Conservation (phyloP, 2,329 filamentous ascomycete genomes). For the Kalmusia sp. region DNA sequence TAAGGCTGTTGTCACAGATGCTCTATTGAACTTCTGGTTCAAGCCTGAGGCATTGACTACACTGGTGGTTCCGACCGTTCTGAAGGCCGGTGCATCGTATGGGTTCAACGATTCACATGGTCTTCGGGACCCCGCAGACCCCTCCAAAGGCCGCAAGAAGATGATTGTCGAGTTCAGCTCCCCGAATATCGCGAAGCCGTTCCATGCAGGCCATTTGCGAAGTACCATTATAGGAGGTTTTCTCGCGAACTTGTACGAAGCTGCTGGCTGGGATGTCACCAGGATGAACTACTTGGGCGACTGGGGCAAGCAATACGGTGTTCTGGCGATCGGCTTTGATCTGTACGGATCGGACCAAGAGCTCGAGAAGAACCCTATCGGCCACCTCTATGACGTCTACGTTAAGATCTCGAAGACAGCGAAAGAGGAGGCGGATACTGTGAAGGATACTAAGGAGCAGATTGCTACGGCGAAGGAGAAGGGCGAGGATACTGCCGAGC, state of each 20-base stretch:
- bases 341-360: conserved; percentile 77
- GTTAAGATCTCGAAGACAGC: conserved; percentile 74
- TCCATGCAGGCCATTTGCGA: conserved; percentile 76
- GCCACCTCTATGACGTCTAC: conserved; percentile 83
- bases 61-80: conserved; percentile 73
- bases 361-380: conserved; percentile 75
- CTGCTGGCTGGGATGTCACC: conserved; percentile 73
- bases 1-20: conserved; percentile 70
- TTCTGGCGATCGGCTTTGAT: conserved; percentile 76
- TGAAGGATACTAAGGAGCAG: conserved; percentile 62
- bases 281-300: conserved; percentile 80
- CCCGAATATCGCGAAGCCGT: conserved; percentile 86
- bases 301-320: conserved; percentile 78
- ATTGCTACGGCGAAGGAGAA: conserved; percentile 45
- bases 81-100: conserved; percentile 66
- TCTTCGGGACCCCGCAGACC: conserved; percentile 67
- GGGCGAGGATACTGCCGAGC: conserved; percentile 50
- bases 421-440: conserved; percentile 69
- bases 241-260: conserved; percentile 72
- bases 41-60: conserved; percentile 70
- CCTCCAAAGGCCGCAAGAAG: conserved; percentile 67
- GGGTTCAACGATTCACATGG: conserved; percentile 69
- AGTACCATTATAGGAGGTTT: conserved; percentile 81
- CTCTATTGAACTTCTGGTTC: conserved; percentile 82
- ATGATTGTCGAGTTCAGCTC: conserved; percentile 83